Evolutionary conservation across 2,329 filamentous ascomycete genomes (phyloP), one percentile per base, ranked within the genome.

Genomic region (Nemania sp.): DNA sequence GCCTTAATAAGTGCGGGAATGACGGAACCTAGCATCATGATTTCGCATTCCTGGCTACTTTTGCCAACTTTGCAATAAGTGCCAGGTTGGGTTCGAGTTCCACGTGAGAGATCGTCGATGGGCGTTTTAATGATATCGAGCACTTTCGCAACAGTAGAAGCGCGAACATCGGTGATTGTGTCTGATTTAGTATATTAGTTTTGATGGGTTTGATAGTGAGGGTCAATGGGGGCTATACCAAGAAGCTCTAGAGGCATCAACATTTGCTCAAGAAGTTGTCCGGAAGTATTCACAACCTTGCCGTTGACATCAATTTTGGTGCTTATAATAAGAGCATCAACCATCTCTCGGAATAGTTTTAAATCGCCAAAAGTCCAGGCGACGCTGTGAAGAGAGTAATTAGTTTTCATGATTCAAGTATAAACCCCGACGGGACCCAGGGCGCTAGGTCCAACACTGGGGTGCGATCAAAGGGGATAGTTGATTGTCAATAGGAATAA

Each of bases 21-120:
- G 1, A 49, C 45, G 2, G 61, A 65, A 19, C 64, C 66, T 2
- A 68, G 42, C 59, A 68, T 61, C 60, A 67, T 67, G 3, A 49
- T 42, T 26, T 66, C 64, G 15, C 66, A 68, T 31, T 58, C 53
- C 3, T 56, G 42, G 12, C 15, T 33, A 15, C 62, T 49, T 14
- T 40, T 50, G 14, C 59, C 50, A 2, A 64, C 40, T 40, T 61
- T 63, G 54, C 66, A 67, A 39, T 59, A 65, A 9, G 24, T 23
- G 8, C 5, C 17, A 5, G 15, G 33, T 11, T 51, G 9, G 9
- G 31, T 11, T 26, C 22, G 23, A 7, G 54, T 33, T 43, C 45
- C 40, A 4, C 40, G 39, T 4, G 54, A 54, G 9, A 64, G 44
- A 14, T 45, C 48, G 1, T 53, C 23, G 8, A 66, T 47, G 2